phyloP scores from a whole-genome alignment of 495 filamentous ascomycete genomes.

The Neurospora sp. region DNA sequence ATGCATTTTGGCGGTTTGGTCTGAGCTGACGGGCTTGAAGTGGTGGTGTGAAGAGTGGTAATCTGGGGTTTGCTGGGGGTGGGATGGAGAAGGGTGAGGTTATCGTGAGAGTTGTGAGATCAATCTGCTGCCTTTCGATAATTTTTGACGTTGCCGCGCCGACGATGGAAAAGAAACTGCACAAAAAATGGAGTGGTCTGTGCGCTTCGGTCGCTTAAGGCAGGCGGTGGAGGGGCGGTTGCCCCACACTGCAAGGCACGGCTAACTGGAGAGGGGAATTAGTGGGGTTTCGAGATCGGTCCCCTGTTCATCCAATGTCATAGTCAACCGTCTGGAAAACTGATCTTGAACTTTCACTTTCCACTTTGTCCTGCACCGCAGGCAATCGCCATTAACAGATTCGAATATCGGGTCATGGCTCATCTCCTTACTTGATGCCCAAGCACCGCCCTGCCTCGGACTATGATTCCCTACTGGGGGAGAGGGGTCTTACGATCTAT shows the following conservation, averaged over 20 bases:
- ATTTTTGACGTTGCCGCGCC: neutral
- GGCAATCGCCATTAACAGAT: neutral
- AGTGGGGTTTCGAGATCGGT: neutral
- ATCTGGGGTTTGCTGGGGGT: neutral
- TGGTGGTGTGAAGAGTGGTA: neutral
- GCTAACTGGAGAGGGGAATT: neutral
- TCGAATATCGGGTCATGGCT: neutral
- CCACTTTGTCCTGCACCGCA: neutral
- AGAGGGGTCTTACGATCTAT: too few relatives aligned
- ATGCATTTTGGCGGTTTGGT: slow-evolving; percentile 47
- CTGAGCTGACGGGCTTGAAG: neutral
- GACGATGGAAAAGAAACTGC: neutral
- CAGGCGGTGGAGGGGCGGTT: neutral
- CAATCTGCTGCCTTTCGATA: neutral
- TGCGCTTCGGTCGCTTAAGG: neutral
- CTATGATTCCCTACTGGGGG: too few relatives aligned
- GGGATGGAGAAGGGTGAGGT: neutral
- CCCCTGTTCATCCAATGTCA: neutral
- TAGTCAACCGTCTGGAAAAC: too few relatives aligned
- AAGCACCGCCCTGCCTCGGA: neutral
- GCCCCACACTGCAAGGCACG: neutral
- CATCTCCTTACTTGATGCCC: neutral
- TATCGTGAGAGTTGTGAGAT: neutral
- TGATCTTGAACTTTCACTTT: neutral
- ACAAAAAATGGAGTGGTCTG: neutral